Percentiles rank a stretch among this genome's conserved stretches.
phyloP scores from a whole-genome alignment of 1,284 basidiomycete species.

The Singerocomus inundabilis region DNA sequence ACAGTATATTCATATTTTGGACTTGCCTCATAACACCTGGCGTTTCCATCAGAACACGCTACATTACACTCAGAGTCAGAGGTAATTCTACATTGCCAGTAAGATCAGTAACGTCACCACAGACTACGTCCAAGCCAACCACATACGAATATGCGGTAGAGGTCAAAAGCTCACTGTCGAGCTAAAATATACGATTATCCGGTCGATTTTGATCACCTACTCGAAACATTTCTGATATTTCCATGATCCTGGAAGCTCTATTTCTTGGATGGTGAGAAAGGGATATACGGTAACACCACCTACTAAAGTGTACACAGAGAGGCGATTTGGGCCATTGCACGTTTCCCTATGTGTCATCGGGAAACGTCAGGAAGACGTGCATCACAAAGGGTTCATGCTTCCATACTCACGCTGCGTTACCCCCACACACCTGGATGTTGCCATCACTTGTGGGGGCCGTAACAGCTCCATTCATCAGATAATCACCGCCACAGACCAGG shows the following conservation, averaged over 20 bases:
- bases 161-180: slow-evolving; percentile 44
- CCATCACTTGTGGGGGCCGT: no score
- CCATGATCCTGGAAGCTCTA: slow-evolving; percentile 60
- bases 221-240: slow-evolving; percentile 62
- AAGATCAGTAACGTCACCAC: slow-evolving; percentile 63
- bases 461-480: no score
- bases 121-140: slow-evolving; percentile 42
- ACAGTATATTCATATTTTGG: slow-evolving; percentile 15
- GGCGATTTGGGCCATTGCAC: no score
- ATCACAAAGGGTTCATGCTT: no score
- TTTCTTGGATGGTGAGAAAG: slow-evolving; percentile 56
- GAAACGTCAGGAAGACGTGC: no score
- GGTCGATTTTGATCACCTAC: slow-evolving; percentile 38
- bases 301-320: no score
- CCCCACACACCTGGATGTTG: no score
- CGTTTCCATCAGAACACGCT: slow-evolving; percentile 68
- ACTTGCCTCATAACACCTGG: slow-evolving; percentile 61
- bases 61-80: slow-evolving; percentile 52
- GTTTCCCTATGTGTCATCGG: no score
- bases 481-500: no score
- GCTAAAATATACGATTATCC: no score
- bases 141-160: background rate
- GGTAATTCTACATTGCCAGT: slow-evolving; percentile 42
- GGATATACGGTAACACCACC: no score
- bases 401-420: no score